These are phyloP conservation scores for Pleurotus tuber-regium DNA, from an alignment of 768 basidiomycete species.

Conservation along the genomic window DNA sequence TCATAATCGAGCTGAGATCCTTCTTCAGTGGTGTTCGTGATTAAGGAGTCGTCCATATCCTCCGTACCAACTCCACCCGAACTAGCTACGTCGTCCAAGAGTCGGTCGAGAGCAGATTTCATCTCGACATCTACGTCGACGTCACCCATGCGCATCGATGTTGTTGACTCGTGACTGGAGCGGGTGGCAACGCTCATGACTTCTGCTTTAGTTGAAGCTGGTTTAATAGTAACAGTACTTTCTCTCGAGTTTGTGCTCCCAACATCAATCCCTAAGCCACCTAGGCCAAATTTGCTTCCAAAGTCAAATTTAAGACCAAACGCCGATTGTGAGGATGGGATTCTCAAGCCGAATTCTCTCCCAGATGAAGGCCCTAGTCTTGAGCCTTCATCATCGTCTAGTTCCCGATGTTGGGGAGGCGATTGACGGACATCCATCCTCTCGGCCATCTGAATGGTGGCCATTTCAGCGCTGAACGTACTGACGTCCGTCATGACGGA, in stretches of 20 bases:
- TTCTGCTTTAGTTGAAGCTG: conserved; percentile 8
- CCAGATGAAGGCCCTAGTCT: conserved; percentile 20
- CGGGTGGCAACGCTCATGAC: conserved; percentile 25
- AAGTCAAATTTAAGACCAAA: conserved; percentile 41
- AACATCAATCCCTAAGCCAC: conserved; percentile 28
- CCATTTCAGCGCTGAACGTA: conserved; percentile 47
- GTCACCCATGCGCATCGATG: conserved; percentile 41
- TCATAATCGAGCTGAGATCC: conserved; percentile 30
- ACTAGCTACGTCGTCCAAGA: conserved; percentile 66
- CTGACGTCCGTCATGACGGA: conserved; percentile 40
- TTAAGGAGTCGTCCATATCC: conserved; percentile 35
- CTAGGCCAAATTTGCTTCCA: conserved; percentile 42
- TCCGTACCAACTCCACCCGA: conserved; percentile 29
- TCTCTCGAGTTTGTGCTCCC: conserved; percentile 15
- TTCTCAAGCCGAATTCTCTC: conserved; percentile 30
- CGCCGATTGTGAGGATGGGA: conserved; percentile 14
- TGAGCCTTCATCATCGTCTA: conserved; percentile 16
- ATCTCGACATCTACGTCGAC: conserved; percentile 67
- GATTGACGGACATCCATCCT: conserved; percentile 22
- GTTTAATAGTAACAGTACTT: conserved; percentile 8
- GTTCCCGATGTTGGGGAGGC: not conserved
- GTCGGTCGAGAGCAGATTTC: conserved; percentile 67
- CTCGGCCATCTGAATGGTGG: conserved; percentile 47
- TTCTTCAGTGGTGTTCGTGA: conserved; percentile 28
- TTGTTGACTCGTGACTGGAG: conserved; percentile 21